These are phyloP conservation scores for Colletotrichum spinosum DNA, from an alignment of 2,329 filamentous ascomycete species.

Conservation along the genomic window DNA sequence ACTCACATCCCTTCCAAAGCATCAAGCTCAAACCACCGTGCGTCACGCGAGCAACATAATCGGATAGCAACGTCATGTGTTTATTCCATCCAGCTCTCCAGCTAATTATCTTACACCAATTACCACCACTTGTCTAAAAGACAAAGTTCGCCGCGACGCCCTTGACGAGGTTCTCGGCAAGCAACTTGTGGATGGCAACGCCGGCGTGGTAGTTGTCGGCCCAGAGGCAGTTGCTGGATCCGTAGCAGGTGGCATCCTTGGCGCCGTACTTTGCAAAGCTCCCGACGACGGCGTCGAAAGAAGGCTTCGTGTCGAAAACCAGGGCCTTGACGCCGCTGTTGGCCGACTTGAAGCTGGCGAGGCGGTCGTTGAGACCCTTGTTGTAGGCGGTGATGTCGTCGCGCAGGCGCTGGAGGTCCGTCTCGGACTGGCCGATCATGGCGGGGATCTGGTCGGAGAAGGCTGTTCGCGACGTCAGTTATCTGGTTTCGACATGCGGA, in stretches of 20 bases:
- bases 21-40: too few relatives aligned
- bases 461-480: constrained; percentile 1
- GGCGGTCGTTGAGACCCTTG: constrained; percentile 42
- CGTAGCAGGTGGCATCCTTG: constrained; percentile 50
- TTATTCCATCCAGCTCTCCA: too few relatives aligned
- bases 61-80: too few relatives aligned
- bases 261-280: constrained; percentile 41
- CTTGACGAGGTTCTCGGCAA: constrained; percentile 50
- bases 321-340: constrained; percentile 48
- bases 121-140: background rate
- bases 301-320: constrained; percentile 53
- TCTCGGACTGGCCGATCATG: constrained; percentile 42
- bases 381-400: constrained; percentile 53
- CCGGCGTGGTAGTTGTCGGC: constrained; percentile 57
- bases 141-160: constrained; percentile 33
- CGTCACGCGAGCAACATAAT: too few relatives aligned
- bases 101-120: too few relatives aligned
- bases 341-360: constrained; percentile 46
- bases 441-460: constrained; percentile 52
- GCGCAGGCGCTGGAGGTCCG: constrained; percentile 35
- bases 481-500: too few relatives aligned
- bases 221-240: constrained; percentile 58
- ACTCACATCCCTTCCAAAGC: too few relatives aligned
- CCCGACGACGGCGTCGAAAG: constrained; percentile 56
- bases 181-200: constrained; percentile 53